Conservation (phyloP, 2,329 filamentous ascomycete genomes). For the Coniochaeta ligniaria region DNA sequence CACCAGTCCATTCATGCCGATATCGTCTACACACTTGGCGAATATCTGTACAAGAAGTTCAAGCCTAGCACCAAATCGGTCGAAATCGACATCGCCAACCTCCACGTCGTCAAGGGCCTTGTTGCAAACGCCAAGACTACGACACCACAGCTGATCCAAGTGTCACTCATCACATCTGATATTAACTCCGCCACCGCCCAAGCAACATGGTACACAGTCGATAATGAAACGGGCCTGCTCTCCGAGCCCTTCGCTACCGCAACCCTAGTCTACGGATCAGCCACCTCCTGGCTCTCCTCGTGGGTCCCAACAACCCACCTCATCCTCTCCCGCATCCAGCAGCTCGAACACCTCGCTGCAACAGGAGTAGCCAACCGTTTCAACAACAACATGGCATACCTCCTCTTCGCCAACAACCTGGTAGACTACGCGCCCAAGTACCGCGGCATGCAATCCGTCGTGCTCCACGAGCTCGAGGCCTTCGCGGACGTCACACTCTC, state of each 20-base stretch:
- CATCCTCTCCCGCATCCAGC: slow-evolving; percentile 40
- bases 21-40: slow-evolving; percentile 55
- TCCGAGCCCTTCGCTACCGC: slow-evolving; percentile 37
- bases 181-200: slow-evolving; percentile 34
- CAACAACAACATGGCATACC: slow-evolving; percentile 57
- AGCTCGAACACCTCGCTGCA: slow-evolving; percentile 40
- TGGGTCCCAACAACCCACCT: slow-evolving; percentile 52
- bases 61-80: slow-evolving; percentile 33
- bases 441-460: slow-evolving; percentile 30
- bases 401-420: slow-evolving; percentile 26
- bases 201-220: slow-evolving; percentile 29
- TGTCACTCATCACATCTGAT: slow-evolving; percentile 27
- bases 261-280: slow-evolving; percentile 42
- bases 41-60: slow-evolving; percentile 49
- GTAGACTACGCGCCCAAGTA: slow-evolving; percentile 30
- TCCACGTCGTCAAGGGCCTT: slow-evolving; percentile 25
- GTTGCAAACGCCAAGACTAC: slow-evolving; percentile 21
- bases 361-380: slow-evolving; percentile 53
- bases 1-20: slow-evolving; percentile 47
- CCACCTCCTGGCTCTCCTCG: slow-evolving; percentile 41
- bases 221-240: slow-evolving; percentile 23
- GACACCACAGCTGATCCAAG: slow-evolving; percentile 22
- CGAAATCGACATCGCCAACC: slow-evolving; percentile 27
- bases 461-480: slow-evolving; percentile 23
- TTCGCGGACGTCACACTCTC: slow-evolving; percentile 21